Conservation (phyloP, 768 basidiomycete genomes). For the Russula earlei region DNA sequence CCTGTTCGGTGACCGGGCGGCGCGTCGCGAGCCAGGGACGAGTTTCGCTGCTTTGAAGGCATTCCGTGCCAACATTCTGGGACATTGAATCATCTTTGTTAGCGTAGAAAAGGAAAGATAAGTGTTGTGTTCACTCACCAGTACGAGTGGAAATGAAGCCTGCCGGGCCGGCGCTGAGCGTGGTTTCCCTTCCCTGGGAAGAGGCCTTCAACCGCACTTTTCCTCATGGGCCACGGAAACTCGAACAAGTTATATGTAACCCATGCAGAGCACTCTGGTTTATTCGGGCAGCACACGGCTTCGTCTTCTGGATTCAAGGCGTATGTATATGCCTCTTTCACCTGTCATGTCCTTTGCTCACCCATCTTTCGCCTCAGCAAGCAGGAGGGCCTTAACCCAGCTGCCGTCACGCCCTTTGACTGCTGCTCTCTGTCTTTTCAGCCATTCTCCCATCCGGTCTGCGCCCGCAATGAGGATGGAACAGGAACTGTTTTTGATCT, state of each 20-base stretch:
- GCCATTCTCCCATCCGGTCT: constrained; percentile 82
- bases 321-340: constrained; percentile 33
- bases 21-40: background rate
- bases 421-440: constrained; percentile 89
- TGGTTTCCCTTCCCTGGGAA: too few species aligned
- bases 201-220: too few species aligned
- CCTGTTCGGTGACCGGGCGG: background rate
- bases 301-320: constrained; percentile 64
- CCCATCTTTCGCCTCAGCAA: constrained; percentile 36
- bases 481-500: constrained; percentile 80
- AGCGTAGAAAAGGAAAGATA: background rate
- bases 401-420: constrained; percentile 69
- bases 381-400: constrained; percentile 55
- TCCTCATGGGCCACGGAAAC: constrained; percentile 73
- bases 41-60: background rate
- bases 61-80: constrained; percentile 1
- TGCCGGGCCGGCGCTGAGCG: too few species aligned
- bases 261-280: constrained; percentile 77
- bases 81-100: background rate
- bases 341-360: constrained; percentile 17
- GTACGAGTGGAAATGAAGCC: too few species aligned
- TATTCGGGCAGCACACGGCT: constrained; percentile 68
- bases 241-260: constrained; percentile 85
- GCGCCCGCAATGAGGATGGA: constrained; percentile 72
- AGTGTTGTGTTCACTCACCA: background rate